Conservation (phyloP, 345 rosid species). For the Noccaea caerulescens region DNA sequence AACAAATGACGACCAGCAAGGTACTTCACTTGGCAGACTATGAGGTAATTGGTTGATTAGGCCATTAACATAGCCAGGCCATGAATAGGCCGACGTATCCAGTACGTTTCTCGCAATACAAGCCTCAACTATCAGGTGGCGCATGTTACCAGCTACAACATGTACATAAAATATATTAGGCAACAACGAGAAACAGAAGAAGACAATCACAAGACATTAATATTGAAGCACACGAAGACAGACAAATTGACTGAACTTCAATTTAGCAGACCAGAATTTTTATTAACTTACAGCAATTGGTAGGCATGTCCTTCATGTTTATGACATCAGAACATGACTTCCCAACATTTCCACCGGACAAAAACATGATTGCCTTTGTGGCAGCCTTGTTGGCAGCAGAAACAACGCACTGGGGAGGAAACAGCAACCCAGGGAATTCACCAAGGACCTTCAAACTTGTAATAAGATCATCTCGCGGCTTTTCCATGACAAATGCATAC, state of each 20-base stretch:
- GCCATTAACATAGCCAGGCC: constrained; percentile 92
- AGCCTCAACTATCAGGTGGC: constrained; percentile 96
- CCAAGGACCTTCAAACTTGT: constrained; percentile 82
- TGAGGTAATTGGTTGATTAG: constrained; percentile 67
- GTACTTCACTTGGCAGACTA: constrained; percentile 60
- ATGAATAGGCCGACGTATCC: constrained; percentile 88
- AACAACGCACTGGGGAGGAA: constrained; percentile 78
- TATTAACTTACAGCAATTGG: constrained; percentile 67
- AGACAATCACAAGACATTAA: constrained; percentile 6
- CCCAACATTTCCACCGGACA: constrained; percentile 66
- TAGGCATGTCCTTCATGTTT: constrained; percentile 83
- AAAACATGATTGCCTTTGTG: constrained; percentile 75
- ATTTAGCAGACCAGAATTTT: constrained; percentile 7
- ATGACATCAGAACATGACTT: constrained; percentile 70
- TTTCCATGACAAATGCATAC: constrained; percentile 45
- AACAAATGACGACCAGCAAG: constrained; percentile 88
- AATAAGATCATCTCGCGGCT: constrained; percentile 59
- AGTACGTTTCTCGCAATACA: constrained; percentile 85
- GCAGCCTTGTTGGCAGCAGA: constrained; percentile 94
- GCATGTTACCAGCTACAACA: constrained; percentile 91
- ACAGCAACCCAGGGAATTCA: constrained; percentile 80
- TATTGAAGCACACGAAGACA: constrained; percentile 8
- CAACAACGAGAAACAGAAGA: constrained; percentile 23
- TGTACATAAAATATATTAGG: constrained; percentile 32
- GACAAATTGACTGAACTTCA: constrained; percentile 7